phyloP scores from a whole-genome alignment of 345 rosid species.

The Eucalyptus marginata region DNA sequence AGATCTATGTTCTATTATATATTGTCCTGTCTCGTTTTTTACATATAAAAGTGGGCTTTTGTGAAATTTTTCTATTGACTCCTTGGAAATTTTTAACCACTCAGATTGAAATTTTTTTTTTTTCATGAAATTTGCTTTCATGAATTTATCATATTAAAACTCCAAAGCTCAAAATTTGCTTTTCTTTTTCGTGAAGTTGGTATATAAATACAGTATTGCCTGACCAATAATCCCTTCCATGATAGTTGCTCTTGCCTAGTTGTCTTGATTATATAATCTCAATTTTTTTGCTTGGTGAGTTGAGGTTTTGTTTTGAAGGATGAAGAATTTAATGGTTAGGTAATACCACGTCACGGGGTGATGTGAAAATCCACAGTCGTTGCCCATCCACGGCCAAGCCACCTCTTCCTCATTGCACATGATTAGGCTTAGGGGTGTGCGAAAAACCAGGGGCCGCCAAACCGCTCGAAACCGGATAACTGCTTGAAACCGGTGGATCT shows the following conservation, averaged over 20 bases:
- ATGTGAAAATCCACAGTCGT: neutral
- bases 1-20: neutral
- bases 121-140: neutral
- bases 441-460: no score
- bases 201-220: neutral
- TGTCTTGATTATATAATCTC: neutral
- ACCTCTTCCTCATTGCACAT: neutral
- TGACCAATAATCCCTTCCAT: neutral
- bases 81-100: neutral
- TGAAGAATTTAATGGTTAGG: neutral
- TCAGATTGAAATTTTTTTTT: neutral
- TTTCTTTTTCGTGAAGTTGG: neutral
- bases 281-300: neutral
- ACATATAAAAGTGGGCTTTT: neutral
- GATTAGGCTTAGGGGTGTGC: neutral
- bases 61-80: neutral
- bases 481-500: no score
- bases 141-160: neutral
- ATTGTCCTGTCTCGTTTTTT: neutral
- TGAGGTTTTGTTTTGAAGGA: neutral
- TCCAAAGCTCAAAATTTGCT: neutral
- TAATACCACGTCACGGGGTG: fast-evolving
- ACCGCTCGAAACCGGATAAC: no score
- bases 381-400: neutral
- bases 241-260: neutral